phyloP scores from a whole-genome alignment of 169 alveolate species.

The Theileria sp. region DNA sequence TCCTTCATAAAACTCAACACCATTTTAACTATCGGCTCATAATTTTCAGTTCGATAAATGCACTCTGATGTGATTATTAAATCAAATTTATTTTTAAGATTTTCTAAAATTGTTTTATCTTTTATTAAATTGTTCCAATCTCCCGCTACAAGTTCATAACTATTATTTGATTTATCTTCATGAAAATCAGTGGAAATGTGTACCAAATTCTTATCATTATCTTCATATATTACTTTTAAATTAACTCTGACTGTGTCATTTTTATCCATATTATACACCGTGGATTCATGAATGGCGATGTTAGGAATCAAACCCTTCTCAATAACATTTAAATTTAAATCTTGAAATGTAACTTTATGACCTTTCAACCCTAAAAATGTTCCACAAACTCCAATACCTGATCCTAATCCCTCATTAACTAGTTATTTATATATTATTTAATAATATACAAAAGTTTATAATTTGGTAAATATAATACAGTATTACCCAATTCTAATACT shows the following conservation, averaged over 20 bases:
- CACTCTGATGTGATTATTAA: slow-evolving; percentile 55
- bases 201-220: background rate
- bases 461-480: background rate
- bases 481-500: slow-evolving; percentile 47
- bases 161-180: background rate
- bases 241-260: background rate
- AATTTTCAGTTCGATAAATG: slow-evolving; percentile 52
- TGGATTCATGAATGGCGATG: slow-evolving; percentile 14
- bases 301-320: slow-evolving; percentile 54
- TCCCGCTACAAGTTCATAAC: slow-evolving; percentile 28
- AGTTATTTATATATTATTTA: background rate
- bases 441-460: no score
- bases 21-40: slow-evolving; percentile 28
- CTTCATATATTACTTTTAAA: background rate
- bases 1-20: slow-evolving; percentile 17
- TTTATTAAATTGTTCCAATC: slow-evolving; percentile 17
- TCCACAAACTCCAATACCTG: slow-evolving; percentile 64
- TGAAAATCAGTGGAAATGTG: background rate
- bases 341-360: slow-evolving; percentile 55
- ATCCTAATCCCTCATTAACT: slow-evolving; percentile 18
- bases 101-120: background rate
- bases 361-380: slow-evolving; percentile 27
- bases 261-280: background rate
- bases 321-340: slow-evolving; percentile 57
- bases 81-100: background rate